Evolutionary conservation across 2,329 filamentous ascomycete genomes (phyloP).

Genomic region (Fonsecaea pugnacius): DNA sequence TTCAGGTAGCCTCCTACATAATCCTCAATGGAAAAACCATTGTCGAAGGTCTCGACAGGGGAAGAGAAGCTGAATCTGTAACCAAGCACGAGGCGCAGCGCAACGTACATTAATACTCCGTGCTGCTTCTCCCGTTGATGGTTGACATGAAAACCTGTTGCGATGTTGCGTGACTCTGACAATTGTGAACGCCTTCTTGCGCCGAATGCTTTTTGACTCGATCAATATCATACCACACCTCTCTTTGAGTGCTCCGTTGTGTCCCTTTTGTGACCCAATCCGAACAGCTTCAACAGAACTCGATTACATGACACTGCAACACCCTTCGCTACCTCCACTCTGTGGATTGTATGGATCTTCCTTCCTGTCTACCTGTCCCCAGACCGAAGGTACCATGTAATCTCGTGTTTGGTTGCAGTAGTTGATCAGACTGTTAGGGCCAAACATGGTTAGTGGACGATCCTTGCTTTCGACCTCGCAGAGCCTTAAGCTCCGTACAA

Average conservation of each 20-base stretch:
- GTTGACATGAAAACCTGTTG: slow-evolving; percentile 26
- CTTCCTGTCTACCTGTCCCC: slow-evolving; percentile 90
- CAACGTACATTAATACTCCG: slow-evolving; percentile 19
- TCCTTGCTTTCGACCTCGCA: background rate
- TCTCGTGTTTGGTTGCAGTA: slow-evolving; percentile 98
- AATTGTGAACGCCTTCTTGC: slow-evolving; percentile 59
- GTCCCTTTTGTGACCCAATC: slow-evolving; percentile 2
- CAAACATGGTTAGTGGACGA: slow-evolving; percentile 9
- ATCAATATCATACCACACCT: slow-evolving; percentile 14
- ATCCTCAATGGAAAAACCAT: slow-evolving; percentile 4
- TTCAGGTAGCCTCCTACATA: slow-evolving; percentile 16
- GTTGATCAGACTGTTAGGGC: slow-evolving; percentile 78
- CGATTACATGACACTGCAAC: slow-evolving; percentile 89
- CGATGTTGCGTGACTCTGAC: slow-evolving; percentile 10
- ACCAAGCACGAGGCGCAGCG: slow-evolving; percentile 19
- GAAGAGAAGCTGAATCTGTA: slow-evolving; percentile 12
- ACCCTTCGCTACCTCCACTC: slow-evolving; percentile 73
- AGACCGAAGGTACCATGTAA: slow-evolving; percentile 98
- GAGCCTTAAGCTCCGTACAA: slow-evolving; percentile 22
- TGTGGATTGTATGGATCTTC: slow-evolving; percentile 99
- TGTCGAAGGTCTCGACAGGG: slow-evolving; percentile 15
- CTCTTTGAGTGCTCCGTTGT: slow-evolving; percentile 13
- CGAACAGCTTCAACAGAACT: slow-evolving; percentile 9
- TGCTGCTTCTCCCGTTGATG: slow-evolving; percentile 15
- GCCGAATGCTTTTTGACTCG: slow-evolving; percentile 27